Evolutionary conservation across 1,139 yeast genomes (phyloP).

Genomic region (Hyphopichia fennica): DNA sequence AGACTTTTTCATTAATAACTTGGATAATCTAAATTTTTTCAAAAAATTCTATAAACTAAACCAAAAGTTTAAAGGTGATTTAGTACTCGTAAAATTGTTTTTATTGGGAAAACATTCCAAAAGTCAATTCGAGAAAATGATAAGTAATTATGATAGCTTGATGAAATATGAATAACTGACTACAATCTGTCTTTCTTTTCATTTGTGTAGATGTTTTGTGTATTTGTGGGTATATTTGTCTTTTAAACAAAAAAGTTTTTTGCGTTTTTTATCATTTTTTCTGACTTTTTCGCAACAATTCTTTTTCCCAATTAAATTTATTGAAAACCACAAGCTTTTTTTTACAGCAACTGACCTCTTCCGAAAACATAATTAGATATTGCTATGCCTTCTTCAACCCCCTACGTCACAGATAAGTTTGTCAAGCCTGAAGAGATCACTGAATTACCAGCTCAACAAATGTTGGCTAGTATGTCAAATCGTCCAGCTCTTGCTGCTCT

Average conservation of each 20-base stretch:
- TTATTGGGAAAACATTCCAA: constrained; percentile 1
- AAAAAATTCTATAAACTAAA: background rate
- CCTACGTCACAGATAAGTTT: constrained; percentile 2
- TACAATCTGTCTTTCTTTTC: no score
- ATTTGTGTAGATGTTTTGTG: background rate
- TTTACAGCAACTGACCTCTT: background rate
- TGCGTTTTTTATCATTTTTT: no score
- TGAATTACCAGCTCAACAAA: constrained; percentile 46
- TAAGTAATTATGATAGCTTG: constrained; percentile 1
- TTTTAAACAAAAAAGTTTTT: no score
- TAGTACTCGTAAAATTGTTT: constrained; percentile 1
- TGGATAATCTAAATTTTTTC: background rate
- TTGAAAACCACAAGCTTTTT: background rate
- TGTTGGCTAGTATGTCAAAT: constrained; percentile 45
- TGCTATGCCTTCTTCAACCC: background rate
- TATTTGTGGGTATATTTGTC: background rate
- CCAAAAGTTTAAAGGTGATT: constrained; percentile 1
- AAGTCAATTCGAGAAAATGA: background rate
- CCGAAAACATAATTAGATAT: no score
- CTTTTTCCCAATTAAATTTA: background rate
- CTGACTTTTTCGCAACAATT: background rate
- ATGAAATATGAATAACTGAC: constrained; percentile 3
- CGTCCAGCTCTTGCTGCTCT: constrained; percentile 61
- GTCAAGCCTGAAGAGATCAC: constrained; percentile 4
- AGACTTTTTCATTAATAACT: constrained; percentile 1